phyloP scores from a whole-genome alignment of 305 asterid genomes.

The Fraxinus xanthoxyloides region DNA sequence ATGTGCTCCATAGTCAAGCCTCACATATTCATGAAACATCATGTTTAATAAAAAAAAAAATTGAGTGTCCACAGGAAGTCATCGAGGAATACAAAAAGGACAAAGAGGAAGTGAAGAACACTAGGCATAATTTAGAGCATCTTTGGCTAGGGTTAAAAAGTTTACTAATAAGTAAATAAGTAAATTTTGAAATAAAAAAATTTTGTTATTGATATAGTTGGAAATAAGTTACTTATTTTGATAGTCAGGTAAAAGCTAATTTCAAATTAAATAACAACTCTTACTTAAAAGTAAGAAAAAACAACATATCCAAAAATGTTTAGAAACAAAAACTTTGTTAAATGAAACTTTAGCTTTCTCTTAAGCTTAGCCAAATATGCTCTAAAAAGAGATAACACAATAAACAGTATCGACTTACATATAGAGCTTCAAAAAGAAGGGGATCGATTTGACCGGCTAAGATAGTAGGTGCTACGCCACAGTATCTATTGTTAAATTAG shows the following conservation, averaged over 20 bases:
- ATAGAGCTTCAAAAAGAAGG: conserved; percentile 80
- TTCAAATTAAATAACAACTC: not conserved
- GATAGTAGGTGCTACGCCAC: conserved; percentile 73
- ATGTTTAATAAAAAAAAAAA: not conserved
- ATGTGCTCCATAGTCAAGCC: conserved; percentile 14
- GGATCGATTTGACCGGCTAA: conserved; percentile 87
- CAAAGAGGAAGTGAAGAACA: not conserved
- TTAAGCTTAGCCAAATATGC: not conserved
- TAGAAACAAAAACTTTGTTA: not conserved
- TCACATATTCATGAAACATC: conserved; percentile 10
- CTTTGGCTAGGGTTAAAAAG: not conserved
- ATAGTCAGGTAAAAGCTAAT: not conserved
- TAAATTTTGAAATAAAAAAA: not conserved
- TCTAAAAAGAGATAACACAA: not conserved
- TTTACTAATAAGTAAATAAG: not conserved
- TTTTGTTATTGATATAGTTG: not conserved
- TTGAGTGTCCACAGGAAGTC: not conserved
- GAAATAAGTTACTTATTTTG: not conserved
- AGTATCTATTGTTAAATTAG: conserved; percentile 53
- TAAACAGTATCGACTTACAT: conserved; percentile 47
- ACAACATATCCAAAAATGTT: not conserved
- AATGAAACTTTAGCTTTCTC: not conserved
- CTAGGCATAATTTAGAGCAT: not conserved
- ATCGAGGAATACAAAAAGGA: not conserved
- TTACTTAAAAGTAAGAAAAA: not conserved